Base-by-base conservation (phyloP, 768 basidiomycete species). In the Glaciozyma martinii region DNA sequence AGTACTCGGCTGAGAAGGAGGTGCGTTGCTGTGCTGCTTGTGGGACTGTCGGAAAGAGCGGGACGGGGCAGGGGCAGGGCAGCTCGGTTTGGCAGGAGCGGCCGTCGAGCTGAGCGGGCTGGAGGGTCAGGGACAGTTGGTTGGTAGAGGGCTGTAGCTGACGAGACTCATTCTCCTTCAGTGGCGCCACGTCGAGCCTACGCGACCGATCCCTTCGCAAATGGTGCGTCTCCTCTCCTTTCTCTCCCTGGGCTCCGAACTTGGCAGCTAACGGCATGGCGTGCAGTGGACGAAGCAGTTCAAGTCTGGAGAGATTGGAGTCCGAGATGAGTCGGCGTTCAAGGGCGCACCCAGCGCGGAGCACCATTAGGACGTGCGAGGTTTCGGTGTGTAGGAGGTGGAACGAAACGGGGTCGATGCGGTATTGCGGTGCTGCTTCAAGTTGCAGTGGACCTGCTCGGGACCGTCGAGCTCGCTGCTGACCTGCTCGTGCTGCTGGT, bases 151-250 rank as follows among this genome's bases (percentile, higher is more conserved):
- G 13, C n/a, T 27, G n/a, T 5, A 9, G 55, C 33, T 56, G 55
- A 37, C n/a, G 1, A 25, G 1, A 3, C 25, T 2, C 8, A 1
- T 27, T 13, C 30, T 49, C 58, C 60, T 66, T 52, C 70, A 89
- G 88, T 78, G 78, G 71, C 81, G 87, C 60, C 76, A 81, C 37
- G 74, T 81, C 37, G 81, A 82, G 68, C 89, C 89, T 8, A 79
- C 78, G 60, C 81, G 84, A 61, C 81, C 83, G 21, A 90, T 91
- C 74, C 89, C 89, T 58, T 90, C 89, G 2, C 85, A 86, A 83
- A 78, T 80, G 78, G 89, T 88, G 67, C 63, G 86, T 77, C 60
- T 42, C 8, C 70, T 61, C 53, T 66, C 62, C 56, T 69, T 59
- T 46, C 54, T 5, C 42, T 60, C 57, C 25, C 18, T 25, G 12